phyloP scores from a whole-genome alignment of 1,284 basidiomycete genomes.

The Ustanciosporium gigantosporum region DNA sequence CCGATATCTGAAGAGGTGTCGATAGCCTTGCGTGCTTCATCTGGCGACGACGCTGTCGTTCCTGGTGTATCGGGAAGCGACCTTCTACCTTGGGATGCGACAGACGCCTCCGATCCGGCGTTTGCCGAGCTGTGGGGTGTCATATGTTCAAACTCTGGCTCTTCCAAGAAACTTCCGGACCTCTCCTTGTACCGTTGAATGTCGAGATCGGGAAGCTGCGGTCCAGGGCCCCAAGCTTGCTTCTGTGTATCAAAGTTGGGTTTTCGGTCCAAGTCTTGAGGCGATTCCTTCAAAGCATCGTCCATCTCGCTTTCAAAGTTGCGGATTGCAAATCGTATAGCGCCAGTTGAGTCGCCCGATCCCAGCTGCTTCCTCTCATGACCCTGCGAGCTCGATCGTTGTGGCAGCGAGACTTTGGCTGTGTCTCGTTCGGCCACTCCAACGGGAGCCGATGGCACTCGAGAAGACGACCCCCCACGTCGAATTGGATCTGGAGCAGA shows the following conservation, averaged over 20 bases:
- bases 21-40: neutral
- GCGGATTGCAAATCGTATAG: conserved; percentile 28
- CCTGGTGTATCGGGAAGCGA: neutral
- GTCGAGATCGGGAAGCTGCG: conserved; percentile 38
- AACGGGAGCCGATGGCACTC: conserved; percentile 26
- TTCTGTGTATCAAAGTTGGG: conserved; percentile 13
- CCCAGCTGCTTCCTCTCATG: conserved; percentile 16
- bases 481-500: neutral
- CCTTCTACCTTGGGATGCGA: neutral
- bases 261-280: conserved; percentile 16
- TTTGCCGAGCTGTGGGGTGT: neutral
- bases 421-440: conserved; percentile 12
- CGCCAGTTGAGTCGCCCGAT: conserved; percentile 17
- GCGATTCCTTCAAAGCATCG: conserved; percentile 30
- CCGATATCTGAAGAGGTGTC: too few relatives aligned
- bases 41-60: neutral
- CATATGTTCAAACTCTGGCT: conserved; percentile 8
- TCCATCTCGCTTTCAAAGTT: conserved; percentile 49
- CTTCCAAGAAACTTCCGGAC: conserved; percentile 43
- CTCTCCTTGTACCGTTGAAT: conserved; percentile 25
- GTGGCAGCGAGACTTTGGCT: conserved; percentile 11
- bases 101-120: neutral
- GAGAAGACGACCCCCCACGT: neutral
- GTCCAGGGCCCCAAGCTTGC: conserved; percentile 39
- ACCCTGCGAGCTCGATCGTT: conserved; percentile 32